Conservation (phyloP, 805 yeast species). For the Saccharomycopsis selenospora region DNA sequence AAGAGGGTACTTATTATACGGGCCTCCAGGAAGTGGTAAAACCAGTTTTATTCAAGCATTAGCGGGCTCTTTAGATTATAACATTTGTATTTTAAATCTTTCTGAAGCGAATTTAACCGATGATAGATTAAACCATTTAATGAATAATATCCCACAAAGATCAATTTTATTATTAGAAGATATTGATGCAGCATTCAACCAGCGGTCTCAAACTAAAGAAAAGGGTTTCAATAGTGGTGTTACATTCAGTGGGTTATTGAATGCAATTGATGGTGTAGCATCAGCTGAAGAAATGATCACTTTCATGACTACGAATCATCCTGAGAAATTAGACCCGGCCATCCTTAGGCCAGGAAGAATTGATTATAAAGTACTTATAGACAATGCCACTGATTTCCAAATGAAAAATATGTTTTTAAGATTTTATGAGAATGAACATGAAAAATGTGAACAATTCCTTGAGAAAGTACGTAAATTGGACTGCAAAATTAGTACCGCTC, state of each 20-base stretch:
- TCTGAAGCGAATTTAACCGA: slow-evolving; percentile 91
- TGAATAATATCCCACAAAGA: slow-evolving; percentile 93
- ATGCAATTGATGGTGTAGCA: slow-evolving; percentile 95
- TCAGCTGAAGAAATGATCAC: slow-evolving; percentile 95
- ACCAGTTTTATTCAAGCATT: slow-evolving; percentile 93
- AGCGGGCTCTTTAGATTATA: slow-evolving; percentile 94
- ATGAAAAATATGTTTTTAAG: slow-evolving; percentile 77
- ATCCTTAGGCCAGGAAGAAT: slow-evolving; percentile 91
- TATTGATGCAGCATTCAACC: slow-evolving; percentile 90
- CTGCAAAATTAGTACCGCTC: slow-evolving; percentile 75
- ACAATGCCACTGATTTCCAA: slow-evolving; percentile 82
- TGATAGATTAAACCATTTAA: slow-evolving; percentile 86
- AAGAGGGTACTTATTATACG: slow-evolving; percentile 87
- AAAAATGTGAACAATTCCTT: slow-evolving; percentile 46
- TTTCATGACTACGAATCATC: slow-evolving; percentile 98
- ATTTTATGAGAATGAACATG: slow-evolving; percentile 62
- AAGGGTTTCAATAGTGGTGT: slow-evolving; percentile 81
- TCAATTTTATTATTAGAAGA: slow-evolving; percentile 83
- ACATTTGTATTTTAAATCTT: slow-evolving; percentile 85
- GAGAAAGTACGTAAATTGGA: slow-evolving; percentile 39
- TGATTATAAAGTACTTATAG: slow-evolving; percentile 74
- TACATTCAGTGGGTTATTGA: slow-evolving; percentile 87
- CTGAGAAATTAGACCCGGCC: slow-evolving; percentile 89
- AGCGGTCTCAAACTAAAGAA: slow-evolving; percentile 68
- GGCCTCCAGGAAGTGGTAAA: slow-evolving; percentile 98